Evolutionary conservation across 2,329 filamentous ascomycete species (phyloP).

Genomic region (Curvularia spicifera): DNA sequence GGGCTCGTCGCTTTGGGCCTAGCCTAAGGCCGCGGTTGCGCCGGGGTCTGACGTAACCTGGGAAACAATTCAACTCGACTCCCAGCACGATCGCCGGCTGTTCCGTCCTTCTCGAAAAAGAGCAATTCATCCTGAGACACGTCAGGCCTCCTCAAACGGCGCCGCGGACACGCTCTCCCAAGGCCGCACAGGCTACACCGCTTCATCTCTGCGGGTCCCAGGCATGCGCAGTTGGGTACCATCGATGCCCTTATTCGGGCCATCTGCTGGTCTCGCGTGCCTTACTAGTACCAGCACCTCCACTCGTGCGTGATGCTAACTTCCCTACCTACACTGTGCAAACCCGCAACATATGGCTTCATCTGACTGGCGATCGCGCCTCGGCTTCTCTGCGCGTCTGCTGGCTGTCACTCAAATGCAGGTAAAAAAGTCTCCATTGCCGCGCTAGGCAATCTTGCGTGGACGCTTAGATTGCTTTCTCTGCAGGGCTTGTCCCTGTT

Average conservation of each 20-base stretch:
- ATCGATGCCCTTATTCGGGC: slow-evolving; percentile 14
- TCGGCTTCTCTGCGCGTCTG: slow-evolving; percentile 57
- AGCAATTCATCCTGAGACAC: slow-evolving; percentile 2
- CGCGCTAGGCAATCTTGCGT: slow-evolving; percentile 11
- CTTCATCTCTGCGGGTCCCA: slow-evolving; percentile 9
- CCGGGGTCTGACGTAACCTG: slow-evolving; percentile 29
- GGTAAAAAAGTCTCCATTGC: slow-evolving; percentile 40
- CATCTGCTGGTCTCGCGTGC: slow-evolving; percentile 5
- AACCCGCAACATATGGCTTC: slow-evolving; percentile 27
- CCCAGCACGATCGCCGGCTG: slow-evolving; percentile 1
- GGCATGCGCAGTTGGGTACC: slow-evolving; percentile 12
- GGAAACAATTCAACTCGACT: slow-evolving; percentile 11
- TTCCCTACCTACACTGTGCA: not conserved
- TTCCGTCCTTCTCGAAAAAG: not conserved
- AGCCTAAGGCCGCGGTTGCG: slow-evolving; percentile 22
- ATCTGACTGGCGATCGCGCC: slow-evolving; percentile 49
- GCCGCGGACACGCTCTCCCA: slow-evolving; percentile 1
- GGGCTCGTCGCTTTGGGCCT: slow-evolving; percentile 30
- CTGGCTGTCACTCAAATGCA: slow-evolving; percentile 57
- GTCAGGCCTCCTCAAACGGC: not conserved
- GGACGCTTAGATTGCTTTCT: not conserved
- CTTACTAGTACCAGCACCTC: not conserved
- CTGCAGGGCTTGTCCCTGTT: slow-evolving; percentile 8
- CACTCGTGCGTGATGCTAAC: slow-evolving; percentile 3
- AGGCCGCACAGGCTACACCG: not conserved